These are phyloP conservation scores for Retiboletus flavoniger DNA, from an alignment of 1,284 basidiomycete species.

Conservation along the genomic window DNA sequence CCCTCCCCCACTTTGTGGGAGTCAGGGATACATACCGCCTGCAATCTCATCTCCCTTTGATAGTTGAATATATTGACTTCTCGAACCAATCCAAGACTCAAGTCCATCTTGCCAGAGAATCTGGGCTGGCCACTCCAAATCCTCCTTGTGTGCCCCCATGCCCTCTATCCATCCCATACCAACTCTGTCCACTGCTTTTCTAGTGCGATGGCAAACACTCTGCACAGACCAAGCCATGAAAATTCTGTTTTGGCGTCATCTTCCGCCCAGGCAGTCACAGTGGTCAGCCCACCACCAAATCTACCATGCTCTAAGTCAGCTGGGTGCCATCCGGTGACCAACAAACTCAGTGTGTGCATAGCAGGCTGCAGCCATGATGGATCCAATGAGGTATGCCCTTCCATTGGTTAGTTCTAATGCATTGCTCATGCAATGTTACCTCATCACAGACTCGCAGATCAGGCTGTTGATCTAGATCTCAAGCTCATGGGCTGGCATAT, in stretches of 20 bases:
- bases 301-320: constrained; percentile 78
- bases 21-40: no score
- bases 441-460: constrained; percentile 74
- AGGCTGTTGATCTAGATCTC: constrained; percentile 95
- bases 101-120: no score
- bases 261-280: constrained; percentile 29
- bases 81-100: no score
- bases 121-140: no score
- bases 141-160: no score
- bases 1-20: no score
- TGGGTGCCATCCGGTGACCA: constrained; percentile 86
- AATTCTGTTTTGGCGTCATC: constrained; percentile 60
- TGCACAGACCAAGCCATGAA: constrained; percentile 42
- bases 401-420: background rate
- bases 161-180: no score
- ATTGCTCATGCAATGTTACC: background rate
- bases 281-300: constrained; percentile 36
- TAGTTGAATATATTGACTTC: no score
- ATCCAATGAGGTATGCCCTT: constrained; percentile 64
- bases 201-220: no score
- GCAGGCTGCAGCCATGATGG: constrained; percentile 96
- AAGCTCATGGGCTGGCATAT: constrained; percentile 99
- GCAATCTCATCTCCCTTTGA: no score
- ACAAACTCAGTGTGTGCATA: constrained; percentile 84
- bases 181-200: no score